These are phyloP conservation scores for sunflower (Helianthus annuus) DNA, from an alignment of 129 eudicot genomes.

Conservation along the genomic window HanXRQr2.0-SUNRISE NC_035443.2:97778601-97779100, in stretches of 20 bases:
- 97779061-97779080: too few species aligned
- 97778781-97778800: slow-evolving; percentile 10
- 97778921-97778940: too few species aligned
- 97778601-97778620: slow-evolving; percentile 1
- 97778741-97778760: neutral
- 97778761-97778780: neutral
- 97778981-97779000: too few species aligned
- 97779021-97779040: too few species aligned
- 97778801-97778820: neutral
- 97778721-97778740: neutral
- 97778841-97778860: neutral
- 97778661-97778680: slow-evolving; percentile 13
- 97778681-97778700: neutral
- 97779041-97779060: too few species aligned
- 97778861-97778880: neutral
- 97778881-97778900: slow-evolving; percentile 4
- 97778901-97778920: neutral
- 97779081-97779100: too few species aligned
- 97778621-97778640: neutral
- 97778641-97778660: slow-evolving; percentile 10
- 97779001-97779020: too few species aligned
- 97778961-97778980: too few species aligned
- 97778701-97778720: slow-evolving; percentile 13
- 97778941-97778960: too few species aligned
- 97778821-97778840: neutral